Conservation (phyloP, 768 basidiomycete species). For the Rubroboletus pulcherrimus region DNA sequence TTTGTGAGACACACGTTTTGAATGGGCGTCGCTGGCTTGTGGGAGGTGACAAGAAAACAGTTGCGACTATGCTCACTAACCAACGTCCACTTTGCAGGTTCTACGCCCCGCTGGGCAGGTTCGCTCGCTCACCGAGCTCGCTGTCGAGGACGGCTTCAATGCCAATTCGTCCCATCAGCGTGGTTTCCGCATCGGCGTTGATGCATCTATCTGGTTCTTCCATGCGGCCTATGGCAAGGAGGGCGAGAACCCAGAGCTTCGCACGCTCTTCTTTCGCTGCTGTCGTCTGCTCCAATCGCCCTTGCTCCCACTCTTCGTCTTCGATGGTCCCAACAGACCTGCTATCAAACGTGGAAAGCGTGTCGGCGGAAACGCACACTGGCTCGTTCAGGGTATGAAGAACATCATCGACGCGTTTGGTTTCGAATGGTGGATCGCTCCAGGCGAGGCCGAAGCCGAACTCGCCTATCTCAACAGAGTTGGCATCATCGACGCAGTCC, state of each 20-base stretch:
- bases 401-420: slow-evolving; percentile 76
- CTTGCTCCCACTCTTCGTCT: slow-evolving; percentile 86
- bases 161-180: slow-evolving; percentile 59
- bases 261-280: slow-evolving; percentile 84
- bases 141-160: slow-evolving; percentile 72
- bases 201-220: slow-evolving; percentile 80
- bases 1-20: background rate
- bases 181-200: slow-evolving; percentile 82
- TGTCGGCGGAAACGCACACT: slow-evolving; percentile 57
- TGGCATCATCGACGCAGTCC: slow-evolving; percentile 81
- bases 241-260: slow-evolving; percentile 84
- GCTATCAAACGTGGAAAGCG: slow-evolving; percentile 75
- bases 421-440: slow-evolving; percentile 78
- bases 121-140: slow-evolving; percentile 73
- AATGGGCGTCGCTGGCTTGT: slow-evolving; percentile 50
- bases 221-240: slow-evolving; percentile 66
- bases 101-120: slow-evolving; percentile 66
- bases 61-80: slow-evolving; percentile 14
- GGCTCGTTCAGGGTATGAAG: slow-evolving; percentile 74
- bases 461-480: slow-evolving; percentile 80
- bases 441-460: slow-evolving; percentile 94
- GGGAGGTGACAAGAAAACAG: slow-evolving; percentile 38
- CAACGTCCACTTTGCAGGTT: slow-evolving; percentile 37
- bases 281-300: slow-evolving; percentile 72
- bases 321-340: slow-evolving; percentile 85